Evolutionary conservation across 371 early-diverging fungal genomes (phyloP).

Genomic region (Smittium culicis): DNA sequence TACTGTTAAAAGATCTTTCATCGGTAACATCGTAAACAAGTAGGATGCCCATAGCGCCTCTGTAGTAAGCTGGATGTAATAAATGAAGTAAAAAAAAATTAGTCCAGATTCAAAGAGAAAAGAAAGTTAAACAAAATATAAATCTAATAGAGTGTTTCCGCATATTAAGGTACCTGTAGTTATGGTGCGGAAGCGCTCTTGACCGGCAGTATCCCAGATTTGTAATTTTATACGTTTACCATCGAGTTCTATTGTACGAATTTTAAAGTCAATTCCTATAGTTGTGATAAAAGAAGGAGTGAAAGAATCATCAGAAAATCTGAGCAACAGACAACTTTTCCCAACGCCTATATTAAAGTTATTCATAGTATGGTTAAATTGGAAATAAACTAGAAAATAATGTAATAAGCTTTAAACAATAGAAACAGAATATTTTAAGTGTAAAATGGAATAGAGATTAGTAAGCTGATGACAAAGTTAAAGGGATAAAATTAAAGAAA

Average conservation of each 20-base stretch:
- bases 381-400: not conserved
- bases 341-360: too few relatives aligned
- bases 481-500: slow-evolving; percentile 28
- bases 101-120: not conserved
- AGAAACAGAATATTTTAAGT: not conserved
- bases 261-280: slow-evolving; percentile 99
- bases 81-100: not conserved
- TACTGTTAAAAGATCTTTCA: slow-evolving; percentile 89
- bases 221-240: slow-evolving; percentile 98
- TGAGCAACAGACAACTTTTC: slow-evolving; percentile 92
- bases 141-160: not conserved
- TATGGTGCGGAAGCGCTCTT: slow-evolving; percentile 99
- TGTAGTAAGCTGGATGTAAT: slow-evolving; percentile 66
- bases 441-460: not conserved
- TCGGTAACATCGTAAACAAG: slow-evolving; percentile 99
- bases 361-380: not conserved
- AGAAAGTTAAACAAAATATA: not conserved
- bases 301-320: slow-evolving; percentile 97
- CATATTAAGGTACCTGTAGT: slow-evolving; percentile 55
- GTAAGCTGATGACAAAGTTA: not conserved
- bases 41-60: slow-evolving; percentile 98
- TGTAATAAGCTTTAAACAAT: not conserved
- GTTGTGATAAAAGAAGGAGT: slow-evolving; percentile 97
- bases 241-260: slow-evolving; percentile 96
- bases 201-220: slow-evolving; percentile 99